phyloP scores from a whole-genome alignment of 2,329 filamentous ascomycete species.

The Microcyclospora pomicola region DNA sequence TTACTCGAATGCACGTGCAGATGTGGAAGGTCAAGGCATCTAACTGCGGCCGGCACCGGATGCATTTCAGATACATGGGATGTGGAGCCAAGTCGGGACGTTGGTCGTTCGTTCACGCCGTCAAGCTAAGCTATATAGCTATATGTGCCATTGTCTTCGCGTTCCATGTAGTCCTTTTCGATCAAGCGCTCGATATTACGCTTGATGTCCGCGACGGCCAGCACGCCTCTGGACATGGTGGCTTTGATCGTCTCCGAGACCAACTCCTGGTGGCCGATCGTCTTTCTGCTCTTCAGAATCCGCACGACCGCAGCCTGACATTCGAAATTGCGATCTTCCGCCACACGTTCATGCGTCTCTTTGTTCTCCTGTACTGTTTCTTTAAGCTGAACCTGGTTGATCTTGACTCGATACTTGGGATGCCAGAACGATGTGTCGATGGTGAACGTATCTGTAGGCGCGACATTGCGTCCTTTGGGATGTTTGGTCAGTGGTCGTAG shows the following conservation, averaged over 20 bases:
- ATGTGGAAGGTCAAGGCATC: no score
- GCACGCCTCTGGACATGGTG: slow-evolving; percentile 71
- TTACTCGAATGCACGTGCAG: no score
- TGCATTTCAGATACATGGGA: no score
- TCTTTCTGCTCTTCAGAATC: slow-evolving; percentile 92
- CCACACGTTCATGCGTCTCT: slow-evolving; percentile 80
- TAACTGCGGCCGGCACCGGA: no score
- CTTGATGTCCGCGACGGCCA: slow-evolving; percentile 84
- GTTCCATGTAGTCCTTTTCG: slow-evolving; percentile 85
- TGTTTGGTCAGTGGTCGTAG: slow-evolving; percentile 71
- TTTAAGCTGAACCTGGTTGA: slow-evolving; percentile 96
- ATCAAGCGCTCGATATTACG: slow-evolving; percentile 93
- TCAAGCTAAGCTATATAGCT: slow-evolving; percentile 29
- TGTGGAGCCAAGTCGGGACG: no score
- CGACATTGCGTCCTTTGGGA: slow-evolving; percentile 67
- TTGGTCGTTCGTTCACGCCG: no score
- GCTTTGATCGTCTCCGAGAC: slow-evolving; percentile 85
- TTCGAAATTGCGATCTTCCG: slow-evolving; percentile 83
- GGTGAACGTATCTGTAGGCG: slow-evolving; percentile 64
- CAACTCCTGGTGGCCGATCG: slow-evolving; percentile 70
- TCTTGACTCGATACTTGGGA: slow-evolving; percentile 82
- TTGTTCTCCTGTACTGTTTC: slow-evolving; percentile 93
- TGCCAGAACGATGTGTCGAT: slow-evolving; percentile 68
- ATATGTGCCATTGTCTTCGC: slow-evolving; percentile 50
- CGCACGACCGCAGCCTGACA: slow-evolving; percentile 93